phyloP scores from a whole-genome alignment of 768 basidiomycete species.

The Xerocomellus intermedius region DNA sequence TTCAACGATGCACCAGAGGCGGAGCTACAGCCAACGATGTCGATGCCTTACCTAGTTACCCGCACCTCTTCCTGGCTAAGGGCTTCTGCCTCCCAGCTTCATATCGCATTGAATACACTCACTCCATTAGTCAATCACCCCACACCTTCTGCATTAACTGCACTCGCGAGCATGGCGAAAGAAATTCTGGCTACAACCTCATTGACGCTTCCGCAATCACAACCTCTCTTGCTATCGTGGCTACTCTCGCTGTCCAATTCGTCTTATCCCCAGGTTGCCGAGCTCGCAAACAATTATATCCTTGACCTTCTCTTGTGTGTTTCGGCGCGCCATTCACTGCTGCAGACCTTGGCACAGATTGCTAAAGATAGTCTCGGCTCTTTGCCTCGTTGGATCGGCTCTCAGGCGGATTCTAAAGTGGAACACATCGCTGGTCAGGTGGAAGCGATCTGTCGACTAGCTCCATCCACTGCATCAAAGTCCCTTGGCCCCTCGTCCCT shows the following conservation, averaged over 20 bases:
- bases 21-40: slow-evolving; percentile 21
- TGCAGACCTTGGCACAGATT: slow-evolving; percentile 60
- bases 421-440: slow-evolving; percentile 67
- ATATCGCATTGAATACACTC: slow-evolving; percentile 77
- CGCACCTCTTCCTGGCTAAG: slow-evolving; percentile 78
- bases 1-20: slow-evolving; percentile 19
- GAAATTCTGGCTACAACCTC: slow-evolving; percentile 53
- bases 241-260: slow-evolving; percentile 73
- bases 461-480: slow-evolving; percentile 16
- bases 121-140: slow-evolving; percentile 71
- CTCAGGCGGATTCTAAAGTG: slow-evolving; percentile 72
- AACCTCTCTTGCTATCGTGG: slow-evolving; percentile 66
- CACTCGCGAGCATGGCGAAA: slow-evolving; percentile 55
- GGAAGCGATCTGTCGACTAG: slow-evolving; percentile 63
- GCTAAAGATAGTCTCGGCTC: slow-evolving; percentile 63
- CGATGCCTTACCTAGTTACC: slow-evolving; percentile 45
- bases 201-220: slow-evolving; percentile 64
- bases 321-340: slow-evolving; percentile 46
- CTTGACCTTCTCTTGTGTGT: slow-evolving; percentile 40
- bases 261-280: slow-evolving; percentile 50
- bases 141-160: slow-evolving; percentile 59
- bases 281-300: slow-evolving; percentile 47
- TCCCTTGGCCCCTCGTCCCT: slow-evolving; percentile 41
- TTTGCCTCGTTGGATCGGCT: slow-evolving; percentile 69
- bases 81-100: slow-evolving; percentile 78